Percentiles rank a stretch among this genome's conserved stretches.
These are phyloP conservation scores for Vitis hybrid DNA, from an alignment of 177 flowering plant species.

Conservation along the genomic window DNA sequence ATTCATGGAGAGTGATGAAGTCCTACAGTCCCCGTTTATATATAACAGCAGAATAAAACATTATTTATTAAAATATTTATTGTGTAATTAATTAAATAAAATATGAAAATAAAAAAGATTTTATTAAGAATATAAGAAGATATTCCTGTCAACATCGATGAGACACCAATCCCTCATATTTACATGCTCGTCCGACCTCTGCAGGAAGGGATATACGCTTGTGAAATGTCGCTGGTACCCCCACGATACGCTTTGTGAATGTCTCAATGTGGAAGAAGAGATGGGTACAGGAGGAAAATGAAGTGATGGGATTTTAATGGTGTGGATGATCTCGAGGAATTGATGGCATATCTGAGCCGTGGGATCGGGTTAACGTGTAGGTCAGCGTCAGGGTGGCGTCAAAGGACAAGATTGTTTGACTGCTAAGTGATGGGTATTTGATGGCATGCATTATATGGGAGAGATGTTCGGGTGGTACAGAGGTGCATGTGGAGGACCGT, in stretches of 20 bases:
- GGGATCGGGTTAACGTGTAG: slow-evolving; percentile 1
- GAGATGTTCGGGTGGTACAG: no score
- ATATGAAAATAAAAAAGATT: slow-evolving; percentile 12
- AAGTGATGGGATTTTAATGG: slow-evolving; percentile 1
- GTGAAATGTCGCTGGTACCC: slow-evolving; percentile 7
- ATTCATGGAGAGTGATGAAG: not conserved
- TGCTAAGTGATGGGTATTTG: no score
- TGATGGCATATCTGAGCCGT: slow-evolving; percentile 16
- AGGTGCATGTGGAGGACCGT: no score
- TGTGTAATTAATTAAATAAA: not conserved
- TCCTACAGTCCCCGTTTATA: no score
- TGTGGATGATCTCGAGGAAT: slow-evolving; percentile 14
- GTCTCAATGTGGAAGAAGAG: not conserved
- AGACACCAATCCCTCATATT: slow-evolving; percentile 31
- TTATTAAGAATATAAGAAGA: slow-evolving; percentile 15
- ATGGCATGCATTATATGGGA: no score
- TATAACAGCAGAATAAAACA: no score
- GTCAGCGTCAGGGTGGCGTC: no score
- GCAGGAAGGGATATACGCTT: slow-evolving; percentile 10
- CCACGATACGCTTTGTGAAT: not conserved
- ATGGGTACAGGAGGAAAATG: not conserved
- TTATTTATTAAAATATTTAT: not conserved
- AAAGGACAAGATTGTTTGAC: no score
- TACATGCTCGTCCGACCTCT: slow-evolving; percentile 15
- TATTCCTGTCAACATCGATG: slow-evolving; percentile 36